phyloP scores from a whole-genome alignment of 371 early-diverging fungal species.

The Nematocida sp. region DNA sequence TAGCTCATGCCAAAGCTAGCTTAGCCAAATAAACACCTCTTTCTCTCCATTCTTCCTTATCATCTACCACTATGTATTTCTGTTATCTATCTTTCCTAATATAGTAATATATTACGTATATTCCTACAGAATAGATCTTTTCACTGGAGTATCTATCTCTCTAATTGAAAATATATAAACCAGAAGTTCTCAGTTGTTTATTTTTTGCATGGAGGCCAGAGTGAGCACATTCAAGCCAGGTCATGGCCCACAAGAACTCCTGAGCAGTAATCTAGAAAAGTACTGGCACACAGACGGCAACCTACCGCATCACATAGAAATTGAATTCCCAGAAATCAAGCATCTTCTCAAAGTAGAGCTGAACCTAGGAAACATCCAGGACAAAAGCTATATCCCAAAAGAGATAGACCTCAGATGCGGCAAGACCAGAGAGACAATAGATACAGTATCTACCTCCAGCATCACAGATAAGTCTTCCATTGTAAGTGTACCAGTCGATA shows the following conservation, averaged over 20 bases:
- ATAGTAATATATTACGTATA: conserved; percentile 1
- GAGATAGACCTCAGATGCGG: conserved; percentile 71
- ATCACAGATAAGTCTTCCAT: conserved; percentile 71
- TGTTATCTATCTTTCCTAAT: not conserved
- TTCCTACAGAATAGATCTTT: not conserved
- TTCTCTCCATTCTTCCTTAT: not conserved
- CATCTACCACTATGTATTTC: not conserved
- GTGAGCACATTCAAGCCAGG: conserved; percentile 63
- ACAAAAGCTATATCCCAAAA: conserved; percentile 82
- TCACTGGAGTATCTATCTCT: not conserved
- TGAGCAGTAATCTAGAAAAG: conserved; percentile 49
- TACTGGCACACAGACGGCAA: conserved; percentile 64
- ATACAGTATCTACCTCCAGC: conserved; percentile 64
- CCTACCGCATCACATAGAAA: conserved; percentile 63
- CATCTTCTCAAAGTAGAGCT: conserved; percentile 68
- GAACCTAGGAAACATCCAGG: conserved; percentile 71
- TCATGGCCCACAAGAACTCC: conserved; percentile 63
- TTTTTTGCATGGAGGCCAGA: conserved; percentile 60
- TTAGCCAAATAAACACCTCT: not conserved
- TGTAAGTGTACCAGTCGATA: conserved; percentile 67
- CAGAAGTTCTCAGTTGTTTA: conserved; percentile 25
- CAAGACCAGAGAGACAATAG: conserved; percentile 68
- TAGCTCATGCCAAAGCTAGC: not conserved
- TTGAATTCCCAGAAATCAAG: conserved; percentile 54
- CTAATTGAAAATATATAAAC: not conserved